phyloP scores from a whole-genome alignment of 306 rosid species.

The Malus asiatica region DNA sequence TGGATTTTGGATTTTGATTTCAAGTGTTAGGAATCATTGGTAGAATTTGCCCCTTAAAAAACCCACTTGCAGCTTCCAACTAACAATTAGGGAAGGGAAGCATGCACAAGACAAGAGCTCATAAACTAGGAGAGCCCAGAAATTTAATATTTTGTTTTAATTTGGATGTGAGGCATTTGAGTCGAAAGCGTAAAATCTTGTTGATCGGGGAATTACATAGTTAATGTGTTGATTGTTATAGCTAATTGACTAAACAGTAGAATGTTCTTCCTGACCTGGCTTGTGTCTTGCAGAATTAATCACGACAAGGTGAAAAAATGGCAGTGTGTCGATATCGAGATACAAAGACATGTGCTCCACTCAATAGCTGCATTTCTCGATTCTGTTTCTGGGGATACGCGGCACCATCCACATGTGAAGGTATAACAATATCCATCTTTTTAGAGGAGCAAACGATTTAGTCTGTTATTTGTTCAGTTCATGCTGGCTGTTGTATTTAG shows the following conservation, averaged over 20 bases:
- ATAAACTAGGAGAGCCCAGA: too few species aligned
- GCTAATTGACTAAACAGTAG: background rate
- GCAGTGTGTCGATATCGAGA: constrained; percentile 67
- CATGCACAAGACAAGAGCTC: too few species aligned
- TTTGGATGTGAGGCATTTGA: too few species aligned
- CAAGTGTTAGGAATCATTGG: too few species aligned
- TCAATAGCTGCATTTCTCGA: constrained; percentile 59
- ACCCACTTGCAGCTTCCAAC: too few species aligned
- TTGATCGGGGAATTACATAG: too few species aligned
- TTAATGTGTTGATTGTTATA: background rate
- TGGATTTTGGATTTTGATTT: too few species aligned
- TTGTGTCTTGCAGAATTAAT: constrained; percentile 25
- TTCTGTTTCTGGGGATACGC: constrained; percentile 39
- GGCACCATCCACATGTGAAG: constrained; percentile 47
- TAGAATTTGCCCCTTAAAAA: too few species aligned
- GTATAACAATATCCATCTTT: constrained; percentile 14
- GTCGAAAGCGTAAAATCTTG: too few species aligned
- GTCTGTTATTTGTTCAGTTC: too few species aligned
- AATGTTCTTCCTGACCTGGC: background rate
- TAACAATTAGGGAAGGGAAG: too few species aligned
- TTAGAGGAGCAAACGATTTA: background rate
- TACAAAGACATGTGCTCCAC: constrained; percentile 60
- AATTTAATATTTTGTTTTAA: too few species aligned
- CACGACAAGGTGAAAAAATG: constrained; percentile 48
- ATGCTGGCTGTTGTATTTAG: background rate